Percentiles rank a stretch among this genome's conserved stretches.
Evolutionary conservation across 2,329 filamentous ascomycete genomes (phyloP).

Genomic region (Aspergillus sclerotialis): DNA sequence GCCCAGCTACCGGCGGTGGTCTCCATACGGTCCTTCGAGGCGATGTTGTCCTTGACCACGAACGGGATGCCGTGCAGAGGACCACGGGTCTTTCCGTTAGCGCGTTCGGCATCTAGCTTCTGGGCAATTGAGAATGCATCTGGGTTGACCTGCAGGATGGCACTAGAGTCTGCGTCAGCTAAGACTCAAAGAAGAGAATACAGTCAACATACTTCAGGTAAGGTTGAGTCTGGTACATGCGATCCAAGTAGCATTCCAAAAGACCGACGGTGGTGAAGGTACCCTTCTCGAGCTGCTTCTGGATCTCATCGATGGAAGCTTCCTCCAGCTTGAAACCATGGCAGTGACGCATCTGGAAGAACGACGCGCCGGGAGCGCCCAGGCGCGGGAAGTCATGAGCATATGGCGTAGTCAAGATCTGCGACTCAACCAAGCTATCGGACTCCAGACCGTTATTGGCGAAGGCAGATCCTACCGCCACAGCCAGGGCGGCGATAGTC

Average conservation of each 20-base stretch:
- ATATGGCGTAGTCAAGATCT: constrained; percentile 24
- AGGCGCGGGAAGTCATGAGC: constrained; percentile 34
- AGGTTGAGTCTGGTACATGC: constrained; percentile 55
- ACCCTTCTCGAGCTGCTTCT: constrained; percentile 49
- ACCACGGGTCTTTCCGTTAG: constrained; percentile 50
- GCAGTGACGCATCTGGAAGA: constrained; percentile 60
- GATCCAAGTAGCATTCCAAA: constrained; percentile 55
- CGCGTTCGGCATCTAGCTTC: constrained; percentile 54
- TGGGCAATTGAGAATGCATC: constrained; percentile 58
- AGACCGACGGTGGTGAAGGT: constrained; percentile 53
- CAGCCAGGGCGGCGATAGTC: constrained; percentile 14
- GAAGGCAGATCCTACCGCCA: constrained; percentile 12
- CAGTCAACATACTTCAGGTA: constrained; percentile 51
- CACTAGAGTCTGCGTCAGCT: constrained; percentile 13
- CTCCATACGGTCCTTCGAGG: constrained; percentile 61
- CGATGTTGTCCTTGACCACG: constrained; percentile 64
- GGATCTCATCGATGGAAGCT: constrained; percentile 62
- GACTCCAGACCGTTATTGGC: constrained; percentile 4
- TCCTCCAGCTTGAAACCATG: constrained; percentile 58
- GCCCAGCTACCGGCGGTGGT: constrained; percentile 67
- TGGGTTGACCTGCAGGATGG: constrained; percentile 60
- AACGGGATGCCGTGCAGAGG: constrained; percentile 70
- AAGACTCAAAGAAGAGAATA: background rate
- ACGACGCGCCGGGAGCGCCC: constrained; percentile 21
- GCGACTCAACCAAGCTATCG: constrained; percentile 24